These are phyloP conservation scores for Chlorencoelia australis DNA, from an alignment of 2,329 filamentous ascomycete species.

Conservation along the genomic window DNA sequence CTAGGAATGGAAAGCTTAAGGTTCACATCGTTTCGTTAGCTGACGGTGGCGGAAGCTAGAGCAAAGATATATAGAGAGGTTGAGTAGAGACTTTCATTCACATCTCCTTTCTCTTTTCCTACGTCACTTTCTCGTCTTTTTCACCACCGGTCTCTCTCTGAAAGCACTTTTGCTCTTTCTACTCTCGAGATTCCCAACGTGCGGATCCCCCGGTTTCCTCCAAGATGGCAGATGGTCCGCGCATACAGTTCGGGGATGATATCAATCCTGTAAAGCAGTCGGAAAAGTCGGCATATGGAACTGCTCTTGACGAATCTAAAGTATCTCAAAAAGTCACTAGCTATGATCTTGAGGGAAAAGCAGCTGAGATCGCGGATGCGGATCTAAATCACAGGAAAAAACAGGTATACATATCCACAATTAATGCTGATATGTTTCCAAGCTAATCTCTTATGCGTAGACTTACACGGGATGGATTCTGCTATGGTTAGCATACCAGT, in stretches of 20 bases:
- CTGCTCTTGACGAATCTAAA: conserved; percentile 6
- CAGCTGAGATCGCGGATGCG: conserved; percentile 17
- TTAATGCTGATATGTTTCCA: background rate
- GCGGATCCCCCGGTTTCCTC: background rate
- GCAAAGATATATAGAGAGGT: background rate
- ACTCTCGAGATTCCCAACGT: background rate
- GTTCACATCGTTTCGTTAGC: background rate
- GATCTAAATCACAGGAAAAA: conserved; percentile 25
- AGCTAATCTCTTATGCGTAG: conserved; percentile 5
- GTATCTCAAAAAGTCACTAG: conserved; percentile 13
- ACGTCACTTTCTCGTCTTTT: background rate
- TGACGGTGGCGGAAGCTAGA: too few relatives aligned
- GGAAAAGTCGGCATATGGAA: conserved; percentile 4
- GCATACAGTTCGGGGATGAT: conserved; percentile 17
- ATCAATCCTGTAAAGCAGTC: conserved; percentile 15
- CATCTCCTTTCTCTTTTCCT: background rate
- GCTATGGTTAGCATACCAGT: conserved; percentile 50
- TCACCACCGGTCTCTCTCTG: background rate
- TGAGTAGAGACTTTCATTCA: background rate
- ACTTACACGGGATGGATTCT: conserved; percentile 20
- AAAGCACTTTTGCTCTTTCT: background rate
- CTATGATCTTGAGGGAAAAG: conserved; percentile 18
- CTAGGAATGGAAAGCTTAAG: background rate
- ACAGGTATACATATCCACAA: conserved; percentile 16
- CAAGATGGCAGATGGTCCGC: conserved; percentile 13